A percentile compares a stretch with the other conserved stretches of the same genome.
Evolutionary conservation across 768 basidiomycete genomes (phyloP).

Genomic region (Naematelia aurantialba): DNA sequence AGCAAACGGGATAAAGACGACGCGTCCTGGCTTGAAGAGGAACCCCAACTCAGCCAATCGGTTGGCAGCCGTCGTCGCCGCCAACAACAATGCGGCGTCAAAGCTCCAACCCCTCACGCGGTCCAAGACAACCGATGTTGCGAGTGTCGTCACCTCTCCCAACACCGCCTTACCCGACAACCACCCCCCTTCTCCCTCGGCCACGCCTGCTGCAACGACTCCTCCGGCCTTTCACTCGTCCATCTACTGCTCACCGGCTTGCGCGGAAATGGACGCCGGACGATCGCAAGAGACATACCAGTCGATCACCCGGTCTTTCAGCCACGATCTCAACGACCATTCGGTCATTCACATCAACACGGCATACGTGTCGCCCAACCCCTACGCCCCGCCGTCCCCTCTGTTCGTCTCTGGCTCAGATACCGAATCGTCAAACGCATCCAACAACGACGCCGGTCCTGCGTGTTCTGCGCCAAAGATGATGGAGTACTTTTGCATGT

Average conservation of each 20-base stretch:
- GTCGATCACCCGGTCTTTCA: conserved; percentile 24
- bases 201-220: conserved; percentile 1
- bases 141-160: background rate
- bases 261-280: conserved; percentile 32
- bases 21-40: conserved; percentile 32
- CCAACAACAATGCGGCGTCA: conserved; percentile 15
- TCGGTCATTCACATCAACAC: conserved; percentile 12
- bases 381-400: conserved; percentile 38
- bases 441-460: conserved; percentile 17
- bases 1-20: conserved; percentile 36
- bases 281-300: conserved; percentile 28
- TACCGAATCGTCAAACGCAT: conserved; percentile 28
- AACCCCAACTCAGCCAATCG: conserved; percentile 33
- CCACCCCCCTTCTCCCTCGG: conserved; percentile 5
- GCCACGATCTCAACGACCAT: conserved; percentile 18
- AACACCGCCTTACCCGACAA: background rate
- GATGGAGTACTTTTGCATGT: conserved; percentile 38
- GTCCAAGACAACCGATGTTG: conserved; percentile 24
- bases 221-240: conserved; percentile 18
- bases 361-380: conserved; percentile 10
- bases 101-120: conserved; percentile 33
- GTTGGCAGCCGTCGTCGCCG: conserved; percentile 34
- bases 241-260: conserved; percentile 41
- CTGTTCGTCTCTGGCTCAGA: conserved; percentile 39
- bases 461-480: conserved; percentile 36